These are phyloP conservation scores for Mycena vitilis DNA, from an alignment of 768 basidiomycete species.

Conservation along the genomic window DNA sequence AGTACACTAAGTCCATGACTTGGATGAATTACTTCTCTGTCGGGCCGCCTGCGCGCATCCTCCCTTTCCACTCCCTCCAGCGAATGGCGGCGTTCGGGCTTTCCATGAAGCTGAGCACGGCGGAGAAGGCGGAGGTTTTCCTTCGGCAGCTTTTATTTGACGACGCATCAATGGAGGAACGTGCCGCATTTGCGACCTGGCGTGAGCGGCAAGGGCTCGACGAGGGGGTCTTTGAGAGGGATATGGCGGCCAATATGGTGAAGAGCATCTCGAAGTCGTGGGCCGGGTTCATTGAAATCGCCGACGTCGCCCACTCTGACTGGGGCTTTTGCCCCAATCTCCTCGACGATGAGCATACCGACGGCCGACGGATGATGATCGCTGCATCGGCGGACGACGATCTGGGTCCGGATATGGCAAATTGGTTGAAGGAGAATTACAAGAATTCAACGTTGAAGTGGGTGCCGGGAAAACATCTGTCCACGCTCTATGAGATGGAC, in stretches of 20 bases:
- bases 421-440: conserved; percentile 62
- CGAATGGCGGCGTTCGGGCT: conserved; percentile 48
- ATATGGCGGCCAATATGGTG: conserved; percentile 54
- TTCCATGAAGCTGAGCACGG: conserved; percentile 49
- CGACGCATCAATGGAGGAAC: conserved; percentile 51
- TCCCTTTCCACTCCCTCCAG: conserved; percentile 54
- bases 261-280: conserved; percentile 63
- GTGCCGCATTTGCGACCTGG: conserved; percentile 54
- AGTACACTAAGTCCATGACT: conserved; percentile 58
- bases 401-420: conserved; percentile 56
- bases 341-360: conserved; percentile 58
- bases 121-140: conserved; percentile 55
- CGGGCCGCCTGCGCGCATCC: conserved; percentile 56
- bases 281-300: conserved; percentile 62
- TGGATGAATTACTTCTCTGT: conserved; percentile 59
- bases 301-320: conserved; percentile 57
- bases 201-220: conserved; percentile 50
- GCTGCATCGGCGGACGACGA: conserved; percentile 56
- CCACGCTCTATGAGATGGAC: conserved; percentile 57
- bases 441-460: conserved; percentile 54
- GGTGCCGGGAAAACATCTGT: conserved; percentile 63
- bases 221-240: conserved; percentile 57
- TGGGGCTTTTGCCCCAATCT: conserved; percentile 60
- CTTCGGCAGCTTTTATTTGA: conserved; percentile 52
- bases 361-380: conserved; percentile 56